Percentiles rank a stretch among this genome's conserved stretches.
These are phyloP conservation scores for Prasinococcaceae sp. DNA, from an alignment of 139 green algal genomes.

Conservation along the genomic window DNA sequence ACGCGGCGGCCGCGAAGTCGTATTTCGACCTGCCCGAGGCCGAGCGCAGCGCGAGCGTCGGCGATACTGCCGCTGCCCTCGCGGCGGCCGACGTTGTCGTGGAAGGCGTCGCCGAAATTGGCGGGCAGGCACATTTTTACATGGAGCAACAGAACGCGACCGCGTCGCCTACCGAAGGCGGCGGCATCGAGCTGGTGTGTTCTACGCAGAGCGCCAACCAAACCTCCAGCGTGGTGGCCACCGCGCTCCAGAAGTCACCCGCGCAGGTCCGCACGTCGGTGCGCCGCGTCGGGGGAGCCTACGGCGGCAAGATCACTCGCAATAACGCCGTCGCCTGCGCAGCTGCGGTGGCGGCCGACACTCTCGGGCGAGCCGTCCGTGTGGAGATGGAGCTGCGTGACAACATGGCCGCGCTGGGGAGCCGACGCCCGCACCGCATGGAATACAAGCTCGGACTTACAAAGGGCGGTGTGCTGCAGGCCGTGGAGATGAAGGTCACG, in stretches of 20 bases:
- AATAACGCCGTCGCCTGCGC: slow-evolving; percentile 23
- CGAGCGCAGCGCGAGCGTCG: background rate
- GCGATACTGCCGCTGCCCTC: background rate
- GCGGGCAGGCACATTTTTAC: slow-evolving; percentile 40
- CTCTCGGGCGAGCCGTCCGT: slow-evolving; percentile 16
- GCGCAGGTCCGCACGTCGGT: background rate
- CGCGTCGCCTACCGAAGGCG: slow-evolving; percentile 33
- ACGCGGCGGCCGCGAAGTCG: slow-evolving; percentile 23
- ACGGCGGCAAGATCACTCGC: slow-evolving; percentile 34
- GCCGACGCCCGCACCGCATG: slow-evolving; percentile 8
- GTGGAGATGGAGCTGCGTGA: slow-evolving; percentile 13
- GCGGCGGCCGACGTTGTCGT: slow-evolving; percentile 5
- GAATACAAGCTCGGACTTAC: slow-evolving; percentile 16
- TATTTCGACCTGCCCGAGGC: slow-evolving; percentile 12
- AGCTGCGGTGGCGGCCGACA: slow-evolving; percentile 31
- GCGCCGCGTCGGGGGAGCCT: slow-evolving; percentile 5
- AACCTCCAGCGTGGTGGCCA: too few relatives aligned
- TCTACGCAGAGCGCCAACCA: slow-evolving; percentile 29
- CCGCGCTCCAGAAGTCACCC: slow-evolving; percentile 12
- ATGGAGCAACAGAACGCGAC: slow-evolving; percentile 45
- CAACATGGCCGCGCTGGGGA: slow-evolving; percentile 18
- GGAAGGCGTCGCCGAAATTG: slow-evolving; percentile 3
- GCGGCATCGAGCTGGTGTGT: slow-evolving; percentile 26
- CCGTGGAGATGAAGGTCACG: slow-evolving; percentile 7
- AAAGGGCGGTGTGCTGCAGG: slow-evolving; percentile 5